phyloP scores from a whole-genome alignment of 352 stramenopile genomes.

The Phytophthora pseudosyringae region DNA sequence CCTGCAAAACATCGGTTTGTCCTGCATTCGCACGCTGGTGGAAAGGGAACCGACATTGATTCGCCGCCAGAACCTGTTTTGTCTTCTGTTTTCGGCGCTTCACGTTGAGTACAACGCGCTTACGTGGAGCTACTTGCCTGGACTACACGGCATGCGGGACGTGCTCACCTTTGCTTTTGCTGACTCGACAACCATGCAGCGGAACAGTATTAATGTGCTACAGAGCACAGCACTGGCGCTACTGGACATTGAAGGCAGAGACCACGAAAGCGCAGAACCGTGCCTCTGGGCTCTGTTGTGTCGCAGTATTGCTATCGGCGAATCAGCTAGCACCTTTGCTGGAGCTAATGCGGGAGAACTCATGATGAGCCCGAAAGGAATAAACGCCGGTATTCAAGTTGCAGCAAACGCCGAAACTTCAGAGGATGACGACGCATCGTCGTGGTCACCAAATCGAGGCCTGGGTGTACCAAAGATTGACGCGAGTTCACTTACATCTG shows the following conservation, averaged over 20 bases:
- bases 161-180: constrained; percentile 50
- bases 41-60: constrained; percentile 79
- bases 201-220: constrained; percentile 50
- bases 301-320: constrained; percentile 79
- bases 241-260: constrained; percentile 69
- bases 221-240: constrained; percentile 67
- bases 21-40: constrained; percentile 79
- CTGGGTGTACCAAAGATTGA: constrained; percentile 34
- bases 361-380: constrained; percentile 80
- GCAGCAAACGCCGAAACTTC: constrained; percentile 16
- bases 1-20: constrained; percentile 74
- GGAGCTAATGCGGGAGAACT: constrained; percentile 41
- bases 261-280: constrained; percentile 50
- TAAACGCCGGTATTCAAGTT: constrained; percentile 30
- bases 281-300: constrained; percentile 82
- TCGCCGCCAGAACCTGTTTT: constrained; percentile 62
- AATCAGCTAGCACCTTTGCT: constrained; percentile 56
- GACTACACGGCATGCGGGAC: constrained; percentile 77
- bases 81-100: constrained; percentile 79
- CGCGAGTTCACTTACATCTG: constrained; percentile 39
- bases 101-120: constrained; percentile 71
- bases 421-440: constrained; percentile 23
- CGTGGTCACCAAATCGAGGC: constrained; percentile 23
- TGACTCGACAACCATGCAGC: constrained; percentile 28
- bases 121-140: constrained; percentile 68